Evolutionary conservation across 2,329 filamentous ascomycete species (phyloP).

Genomic region (Fusarium tjaetaba): DNA sequence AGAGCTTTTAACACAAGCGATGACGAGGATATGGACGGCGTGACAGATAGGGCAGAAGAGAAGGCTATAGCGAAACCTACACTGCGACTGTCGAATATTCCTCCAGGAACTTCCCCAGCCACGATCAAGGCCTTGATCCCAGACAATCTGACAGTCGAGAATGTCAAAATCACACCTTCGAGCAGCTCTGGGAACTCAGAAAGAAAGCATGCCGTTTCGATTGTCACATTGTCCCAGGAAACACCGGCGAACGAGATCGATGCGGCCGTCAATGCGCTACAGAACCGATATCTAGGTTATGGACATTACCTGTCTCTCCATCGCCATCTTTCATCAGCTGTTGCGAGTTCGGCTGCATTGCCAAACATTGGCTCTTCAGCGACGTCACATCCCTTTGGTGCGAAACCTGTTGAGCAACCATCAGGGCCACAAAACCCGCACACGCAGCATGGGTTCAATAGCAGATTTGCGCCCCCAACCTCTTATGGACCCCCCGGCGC

Average conservation of each 20-base stretch:
- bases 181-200: slow-evolving; percentile 64
- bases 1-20: slow-evolving; percentile 78
- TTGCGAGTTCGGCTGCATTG: slow-evolving; percentile 57
- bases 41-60: slow-evolving; percentile 60
- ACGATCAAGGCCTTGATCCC: slow-evolving; percentile 69
- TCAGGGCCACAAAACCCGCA: slow-evolving; percentile 49
- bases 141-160: slow-evolving; percentile 72
- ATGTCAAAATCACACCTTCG: slow-evolving; percentile 74
- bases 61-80: slow-evolving; percentile 71
- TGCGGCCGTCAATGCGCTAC: slow-evolving; percentile 77
- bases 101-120: slow-evolving; percentile 67
- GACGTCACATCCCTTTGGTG: slow-evolving; percentile 78
- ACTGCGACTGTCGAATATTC: slow-evolving; percentile 68
- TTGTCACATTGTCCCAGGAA: slow-evolving; percentile 82
- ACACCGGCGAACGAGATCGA: slow-evolving; percentile 88
- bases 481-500: slow-evolving; percentile 66
- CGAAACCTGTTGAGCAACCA: slow-evolving; percentile 67
- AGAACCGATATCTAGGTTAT: slow-evolving; percentile 86
- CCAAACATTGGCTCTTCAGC: slow-evolving; percentile 50
- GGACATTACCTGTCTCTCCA: slow-evolving; percentile 85
- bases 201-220: slow-evolving; percentile 77
- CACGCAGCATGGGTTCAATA: slow-evolving; percentile 57
- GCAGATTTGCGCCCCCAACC: slow-evolving; percentile 79
- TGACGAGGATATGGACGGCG: slow-evolving; percentile 61
- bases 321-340: slow-evolving; percentile 82